Conservation (phyloP, 2,329 filamentous ascomycete species). For the Cordyceps pruinosa region DNA sequence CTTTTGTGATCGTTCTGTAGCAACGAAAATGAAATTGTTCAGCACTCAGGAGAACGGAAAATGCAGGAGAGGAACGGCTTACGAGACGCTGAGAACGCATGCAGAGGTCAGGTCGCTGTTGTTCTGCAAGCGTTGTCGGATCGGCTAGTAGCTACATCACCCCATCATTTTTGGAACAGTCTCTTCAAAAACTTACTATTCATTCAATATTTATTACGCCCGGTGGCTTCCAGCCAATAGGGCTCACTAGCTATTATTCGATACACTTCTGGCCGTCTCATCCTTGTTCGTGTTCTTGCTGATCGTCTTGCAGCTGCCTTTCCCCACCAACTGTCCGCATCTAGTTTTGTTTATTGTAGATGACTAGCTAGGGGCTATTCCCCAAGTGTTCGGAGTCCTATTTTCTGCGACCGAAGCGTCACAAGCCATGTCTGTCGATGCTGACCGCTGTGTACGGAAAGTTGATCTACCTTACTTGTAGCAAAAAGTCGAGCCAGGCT, state of each 20-base stretch:
- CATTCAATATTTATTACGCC: background rate
- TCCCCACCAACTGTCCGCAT: background rate
- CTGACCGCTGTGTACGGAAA: background rate
- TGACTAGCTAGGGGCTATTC: constrained; percentile 3
- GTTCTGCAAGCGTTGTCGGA: background rate
- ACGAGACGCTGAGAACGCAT: background rate
- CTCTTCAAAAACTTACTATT: background rate
- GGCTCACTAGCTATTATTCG: background rate
- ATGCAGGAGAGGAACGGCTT: background rate
- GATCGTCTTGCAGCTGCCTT: background rate
- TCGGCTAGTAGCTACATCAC: background rate
- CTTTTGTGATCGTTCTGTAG: too few relatives aligned
- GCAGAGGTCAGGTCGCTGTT: background rate
- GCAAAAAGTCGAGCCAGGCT: too few relatives aligned
- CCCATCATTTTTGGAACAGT: background rate
- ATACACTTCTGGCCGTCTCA: background rate
- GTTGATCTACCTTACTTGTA: too few relatives aligned
- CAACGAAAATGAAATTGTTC: background rate
- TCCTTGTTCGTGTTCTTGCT: background rate
- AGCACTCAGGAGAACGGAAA: background rate
- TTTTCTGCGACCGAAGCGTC: background rate
- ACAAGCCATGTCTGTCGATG: background rate
- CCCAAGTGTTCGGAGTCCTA: constrained; percentile 3
- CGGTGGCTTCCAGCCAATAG: background rate
- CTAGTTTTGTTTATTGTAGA: background rate